A percentile compares a stretch with the other conserved stretches of the same genome.
Conservation (phyloP, 805 yeast genomes). For the Ogataea nakhonphanomensis region DNA sequence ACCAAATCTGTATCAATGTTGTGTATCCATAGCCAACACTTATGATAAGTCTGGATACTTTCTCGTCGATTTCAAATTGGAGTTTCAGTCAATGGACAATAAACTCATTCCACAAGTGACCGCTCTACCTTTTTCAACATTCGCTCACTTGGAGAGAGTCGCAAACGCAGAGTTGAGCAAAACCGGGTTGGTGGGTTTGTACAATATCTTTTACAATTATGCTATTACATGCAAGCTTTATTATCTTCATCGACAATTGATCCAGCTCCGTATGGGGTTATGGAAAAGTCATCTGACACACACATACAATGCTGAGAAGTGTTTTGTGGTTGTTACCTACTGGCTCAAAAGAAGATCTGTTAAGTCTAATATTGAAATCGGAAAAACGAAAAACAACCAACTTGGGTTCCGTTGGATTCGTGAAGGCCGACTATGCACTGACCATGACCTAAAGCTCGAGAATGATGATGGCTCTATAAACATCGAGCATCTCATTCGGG, state of each 20-base stretch:
- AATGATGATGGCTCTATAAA: conserved; percentile 33
- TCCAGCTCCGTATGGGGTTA: conserved; percentile 43
- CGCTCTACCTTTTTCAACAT: conserved; percentile 31
- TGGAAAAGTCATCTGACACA: conserved; percentile 65
- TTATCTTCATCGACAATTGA: conserved; percentile 54
- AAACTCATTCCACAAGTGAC: conserved; percentile 27
- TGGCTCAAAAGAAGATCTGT: conserved; percentile 56
- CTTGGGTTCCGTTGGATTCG: conserved; percentile 61
- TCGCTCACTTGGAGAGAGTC: conserved; percentile 47
- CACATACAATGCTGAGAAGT: conserved; percentile 51
- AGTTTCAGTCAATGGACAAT: conserved; percentile 45
- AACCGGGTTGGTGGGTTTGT: conserved; percentile 48
- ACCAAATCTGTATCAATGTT: conserved; percentile 64
- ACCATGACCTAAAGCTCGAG: conserved; percentile 31
- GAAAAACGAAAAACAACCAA: conserved; percentile 45
- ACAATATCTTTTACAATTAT: conserved; percentile 54
- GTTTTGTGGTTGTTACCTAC: conserved; percentile 55
- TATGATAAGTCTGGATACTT: conserved; percentile 60
- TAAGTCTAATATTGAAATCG: conserved; percentile 58
- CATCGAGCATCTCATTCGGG: conserved; percentile 37
- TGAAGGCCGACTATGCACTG: conserved; percentile 39
- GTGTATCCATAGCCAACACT: conserved; percentile 71
- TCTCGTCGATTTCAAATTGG: conserved; percentile 70
- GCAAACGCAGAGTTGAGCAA: conserved; percentile 51
- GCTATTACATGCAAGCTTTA: conserved; percentile 64